Conservation (phyloP, 2,329 filamentous ascomycete species). For the Scorias spongiosa region DNA sequence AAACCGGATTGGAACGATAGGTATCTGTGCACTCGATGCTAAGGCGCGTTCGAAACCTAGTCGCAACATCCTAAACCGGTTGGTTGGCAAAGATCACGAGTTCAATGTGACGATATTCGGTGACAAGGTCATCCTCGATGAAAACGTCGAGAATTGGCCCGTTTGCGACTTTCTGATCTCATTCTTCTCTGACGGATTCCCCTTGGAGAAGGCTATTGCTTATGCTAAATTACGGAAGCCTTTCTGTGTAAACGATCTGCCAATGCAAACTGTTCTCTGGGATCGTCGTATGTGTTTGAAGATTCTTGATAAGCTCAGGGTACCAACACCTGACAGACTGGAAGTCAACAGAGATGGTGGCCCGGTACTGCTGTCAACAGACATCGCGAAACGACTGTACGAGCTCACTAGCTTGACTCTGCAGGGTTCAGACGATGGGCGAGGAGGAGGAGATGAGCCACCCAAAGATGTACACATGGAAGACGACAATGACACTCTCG, state of each 20-base stretch:
- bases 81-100: conserved; percentile 79
- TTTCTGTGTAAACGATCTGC: conserved; percentile 92
- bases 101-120: conserved; percentile 97
- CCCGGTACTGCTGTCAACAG: conserved; percentile 59
- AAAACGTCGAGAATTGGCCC: conserved; percentile 92
- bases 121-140: conserved; percentile 95
- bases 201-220: conserved; percentile 88
- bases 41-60: conserved; percentile 96
- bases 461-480: conserved; percentile 64
- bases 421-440: conserved; percentile 53
- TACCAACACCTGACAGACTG: conserved; percentile 74
- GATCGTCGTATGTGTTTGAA: conserved; percentile 79
- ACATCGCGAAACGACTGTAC: conserved; percentile 66
- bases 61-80: conserved; percentile 82
- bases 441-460: conserved; percentile 39
- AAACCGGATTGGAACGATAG: conserved; percentile 51
- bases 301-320: conserved; percentile 75
- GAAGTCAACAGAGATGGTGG: conserved; percentile 92
- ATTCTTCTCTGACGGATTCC: conserved; percentile 96
- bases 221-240: conserved; percentile 88
- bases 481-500: conserved; percentile 78
- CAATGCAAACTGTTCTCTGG: conserved; percentile 96
- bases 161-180: conserved; percentile 93
- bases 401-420: conserved; percentile 65
- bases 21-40: conserved; percentile 86